Percentiles rank a stretch among this genome's conserved stretches.
phyloP scores from a whole-genome alignment of 495 filamentous ascomycete genomes.

The Clohesyomyces aquaticus region DNA sequence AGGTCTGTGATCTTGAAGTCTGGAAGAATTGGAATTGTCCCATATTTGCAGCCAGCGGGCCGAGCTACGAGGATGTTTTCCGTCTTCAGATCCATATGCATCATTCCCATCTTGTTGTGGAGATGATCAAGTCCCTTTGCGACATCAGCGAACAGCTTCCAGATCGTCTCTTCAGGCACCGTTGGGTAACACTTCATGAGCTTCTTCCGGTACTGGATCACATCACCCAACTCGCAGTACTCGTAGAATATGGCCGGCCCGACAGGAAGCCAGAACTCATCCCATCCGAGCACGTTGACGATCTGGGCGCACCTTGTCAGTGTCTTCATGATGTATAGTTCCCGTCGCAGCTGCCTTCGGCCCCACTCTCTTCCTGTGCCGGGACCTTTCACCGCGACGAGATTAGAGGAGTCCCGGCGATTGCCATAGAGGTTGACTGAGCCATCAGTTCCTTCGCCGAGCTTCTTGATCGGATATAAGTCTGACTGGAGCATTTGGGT shows the following conservation, averaged over 20 bases:
- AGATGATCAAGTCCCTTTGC: constrained; percentile 12
- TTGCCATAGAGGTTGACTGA: background rate
- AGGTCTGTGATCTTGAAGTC: constrained; percentile 28
- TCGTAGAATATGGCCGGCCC: constrained; percentile 16
- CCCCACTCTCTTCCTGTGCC: background rate
- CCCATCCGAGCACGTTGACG: constrained; percentile 12
- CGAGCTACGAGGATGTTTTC: constrained; percentile 13
- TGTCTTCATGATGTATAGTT: constrained; percentile 3
- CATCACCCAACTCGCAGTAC: constrained; percentile 14
- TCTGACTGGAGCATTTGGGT: background rate
- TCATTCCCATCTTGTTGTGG: background rate
- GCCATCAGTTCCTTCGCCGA: background rate
- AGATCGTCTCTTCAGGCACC: constrained; percentile 23
- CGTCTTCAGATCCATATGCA: constrained; percentile 28
- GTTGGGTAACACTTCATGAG: background rate
- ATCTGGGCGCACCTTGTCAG: constrained; percentile 7
- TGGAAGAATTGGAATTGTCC: constrained; percentile 2
- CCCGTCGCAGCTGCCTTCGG: background rate
- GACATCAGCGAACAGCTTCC: constrained; percentile 30
- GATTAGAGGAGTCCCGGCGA: background rate
- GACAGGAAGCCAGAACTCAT: background rate
- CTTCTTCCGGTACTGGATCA: background rate
- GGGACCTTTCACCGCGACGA: background rate
- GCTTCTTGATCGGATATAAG: background rate
- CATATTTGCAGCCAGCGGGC: background rate